Percentiles rank a stretch among this genome's conserved stretches.
phyloP scores from a whole-genome alignment of 139 green algal species.

The Chloropicon primus region DNA sequence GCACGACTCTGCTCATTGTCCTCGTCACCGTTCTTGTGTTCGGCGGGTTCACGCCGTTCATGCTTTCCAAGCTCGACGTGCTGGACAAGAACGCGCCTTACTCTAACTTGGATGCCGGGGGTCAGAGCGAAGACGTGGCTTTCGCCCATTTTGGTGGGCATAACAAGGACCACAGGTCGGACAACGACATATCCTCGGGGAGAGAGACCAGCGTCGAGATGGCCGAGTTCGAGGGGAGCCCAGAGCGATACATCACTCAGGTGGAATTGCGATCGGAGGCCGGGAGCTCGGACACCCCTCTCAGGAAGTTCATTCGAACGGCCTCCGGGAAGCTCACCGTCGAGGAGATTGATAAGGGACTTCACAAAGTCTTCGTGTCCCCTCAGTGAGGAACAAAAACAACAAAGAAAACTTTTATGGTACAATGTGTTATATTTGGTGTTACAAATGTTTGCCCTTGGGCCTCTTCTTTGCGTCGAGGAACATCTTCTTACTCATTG shows the following conservation, averaged over 20 bases:
- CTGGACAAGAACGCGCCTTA: background rate
- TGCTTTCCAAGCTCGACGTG: slow-evolving; percentile 23
- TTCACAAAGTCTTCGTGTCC: background rate
- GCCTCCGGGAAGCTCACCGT: background rate
- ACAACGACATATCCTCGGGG: background rate
- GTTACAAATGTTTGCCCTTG: no score
- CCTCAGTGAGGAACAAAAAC: background rate
- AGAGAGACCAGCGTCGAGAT: background rate
- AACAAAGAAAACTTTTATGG: background rate
- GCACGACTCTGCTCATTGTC: slow-evolving; percentile 35
- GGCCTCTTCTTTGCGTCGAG: background rate
- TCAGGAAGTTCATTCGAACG: background rate
- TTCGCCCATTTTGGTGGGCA: no score
- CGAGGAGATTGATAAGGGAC: background rate
- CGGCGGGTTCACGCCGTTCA: slow-evolving; percentile 19
- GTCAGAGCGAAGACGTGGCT: no score
- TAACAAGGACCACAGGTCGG: background rate
- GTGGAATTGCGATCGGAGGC: background rate
- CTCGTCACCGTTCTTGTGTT: slow-evolving; percentile 44
- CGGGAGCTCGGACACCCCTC: background rate
- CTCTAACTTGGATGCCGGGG: background rate
- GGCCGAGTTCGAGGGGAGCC: background rate
- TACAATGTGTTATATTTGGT: background rate
- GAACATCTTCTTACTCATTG: background rate
- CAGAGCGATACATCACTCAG: background rate